A percentile compares a stretch with the other conserved stretches of the same genome.
Evolutionary conservation across 176 grass and related monocot genomes (phyloP).

Genomic region (Raddia guianensis): DNA sequence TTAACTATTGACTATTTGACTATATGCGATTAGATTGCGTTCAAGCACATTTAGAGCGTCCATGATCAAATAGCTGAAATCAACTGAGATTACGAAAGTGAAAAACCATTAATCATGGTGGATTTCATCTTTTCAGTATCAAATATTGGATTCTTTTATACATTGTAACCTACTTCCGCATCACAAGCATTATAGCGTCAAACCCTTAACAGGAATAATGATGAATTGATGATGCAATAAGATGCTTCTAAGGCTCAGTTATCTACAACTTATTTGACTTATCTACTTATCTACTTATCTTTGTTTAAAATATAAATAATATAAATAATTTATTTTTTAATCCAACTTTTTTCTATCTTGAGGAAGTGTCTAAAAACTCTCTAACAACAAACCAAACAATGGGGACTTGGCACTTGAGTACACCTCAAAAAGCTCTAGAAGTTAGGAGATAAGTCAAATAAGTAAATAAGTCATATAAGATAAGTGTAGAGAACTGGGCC

Average conservation of each 20-base stretch:
- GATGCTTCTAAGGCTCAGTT: not conserved
- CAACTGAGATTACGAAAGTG: conserved; percentile 4
- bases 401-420: no score
- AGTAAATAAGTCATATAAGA: no score
- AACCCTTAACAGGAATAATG: not conserved
- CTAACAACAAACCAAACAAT: no score
- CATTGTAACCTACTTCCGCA: not conserved
- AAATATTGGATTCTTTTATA: not conserved
- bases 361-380: no score
- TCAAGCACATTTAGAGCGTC: not conserved
- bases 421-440: no score
- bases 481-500: no score
- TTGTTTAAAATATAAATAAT: no score
- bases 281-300: no score
- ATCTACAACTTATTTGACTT: no score
- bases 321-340: no score
- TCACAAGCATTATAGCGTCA: not conserved
- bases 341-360: no score
- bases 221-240: not conserved
- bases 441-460: no score
- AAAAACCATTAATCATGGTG: not conserved
- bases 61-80: not conserved
- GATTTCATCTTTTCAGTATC: not conserved
- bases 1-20: not conserved
- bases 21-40: not conserved